Evolutionary conservation across 2,329 filamentous ascomycete species (phyloP).

Genomic region (Phaeosphaeria sp.): DNA sequence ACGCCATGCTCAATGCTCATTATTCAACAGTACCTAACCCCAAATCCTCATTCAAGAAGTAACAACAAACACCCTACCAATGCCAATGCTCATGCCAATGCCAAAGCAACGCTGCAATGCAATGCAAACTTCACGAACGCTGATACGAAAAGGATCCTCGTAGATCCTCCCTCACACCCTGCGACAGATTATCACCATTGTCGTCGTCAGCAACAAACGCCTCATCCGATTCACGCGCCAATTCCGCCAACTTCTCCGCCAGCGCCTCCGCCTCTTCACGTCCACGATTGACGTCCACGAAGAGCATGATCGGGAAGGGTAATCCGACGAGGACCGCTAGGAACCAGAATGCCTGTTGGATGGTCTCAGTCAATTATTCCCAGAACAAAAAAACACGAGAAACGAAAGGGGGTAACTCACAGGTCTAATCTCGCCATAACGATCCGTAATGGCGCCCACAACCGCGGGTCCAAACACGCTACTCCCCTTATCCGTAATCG

Average conservation of each 20-base stretch:
- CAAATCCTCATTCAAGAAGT: not conserved
- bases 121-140: slow-evolving; percentile 12
- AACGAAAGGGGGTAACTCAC: slow-evolving; percentile 31
- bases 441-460: slow-evolving; percentile 90
- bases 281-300: slow-evolving; percentile 78
- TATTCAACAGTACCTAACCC: not conserved
- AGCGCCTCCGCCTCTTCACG: slow-evolving; percentile 52
- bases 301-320: slow-evolving; percentile 82
- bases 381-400: not conserved
- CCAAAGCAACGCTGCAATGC: slow-evolving; percentile 9
- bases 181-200: slow-evolving; percentile 10
- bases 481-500: slow-evolving; percentile 96
- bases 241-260: slow-evolving; percentile 45
- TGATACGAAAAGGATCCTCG: slow-evolving; percentile 25
- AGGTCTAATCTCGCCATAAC: slow-evolving; percentile 57
- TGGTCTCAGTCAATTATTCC: not conserved
- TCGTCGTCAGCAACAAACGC: slow-evolving; percentile 11
- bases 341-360: slow-evolving; percentile 79
- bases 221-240: slow-evolving; percentile 20
- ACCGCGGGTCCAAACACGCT: slow-evolving; percentile 94
- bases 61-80: not conserved
- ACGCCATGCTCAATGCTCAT: slow-evolving; percentile 1
- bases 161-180: slow-evolving; percentile 19
- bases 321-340: slow-evolving; percentile 83
- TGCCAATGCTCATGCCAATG: slow-evolving; percentile 20